A percentile compares a stretch with the other conserved stretches of the same genome.
Conservation (phyloP, 2,329 filamentous ascomycete genomes). For the Aureobasidium sp. region DNA sequence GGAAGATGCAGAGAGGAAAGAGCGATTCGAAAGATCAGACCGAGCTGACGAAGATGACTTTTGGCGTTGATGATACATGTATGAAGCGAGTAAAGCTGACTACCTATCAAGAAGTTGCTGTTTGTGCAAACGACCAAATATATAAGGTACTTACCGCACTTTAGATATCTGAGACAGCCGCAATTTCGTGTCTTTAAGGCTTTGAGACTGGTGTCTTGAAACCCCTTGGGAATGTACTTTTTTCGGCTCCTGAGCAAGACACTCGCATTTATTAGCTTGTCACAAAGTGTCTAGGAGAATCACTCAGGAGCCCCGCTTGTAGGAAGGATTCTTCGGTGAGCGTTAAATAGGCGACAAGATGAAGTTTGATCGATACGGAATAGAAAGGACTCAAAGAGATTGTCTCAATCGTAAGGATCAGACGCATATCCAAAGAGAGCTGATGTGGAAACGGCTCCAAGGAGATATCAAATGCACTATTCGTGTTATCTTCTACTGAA, state of each 20-base stretch:
- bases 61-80: constrained; percentile 4
- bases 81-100: neutral
- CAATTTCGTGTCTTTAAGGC: neutral
- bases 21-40: neutral
- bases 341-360: too few species aligned
- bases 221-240: neutral
- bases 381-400: too few species aligned
- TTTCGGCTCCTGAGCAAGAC: neutral
- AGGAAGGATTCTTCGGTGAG: too few species aligned
- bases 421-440: too few species aligned
- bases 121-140: neutral
- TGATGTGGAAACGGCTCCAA: too few species aligned
- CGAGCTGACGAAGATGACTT: neutral
- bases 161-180: neutral
- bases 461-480: too few species aligned
- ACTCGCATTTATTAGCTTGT: too few species aligned
- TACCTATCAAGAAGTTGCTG: neutral
- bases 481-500: too few species aligned
- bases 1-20: neutral
- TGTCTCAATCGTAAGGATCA: too few species aligned
- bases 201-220: neutral
- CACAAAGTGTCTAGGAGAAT: too few species aligned
- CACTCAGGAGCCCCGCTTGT: too few species aligned
- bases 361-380: too few species aligned
- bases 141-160: neutral